A percentile compares a stretch with the other conserved stretches of the same genome.
phyloP scores from a whole-genome alignment of 305 asterid genomes.

The Lippia alba region DNA sequence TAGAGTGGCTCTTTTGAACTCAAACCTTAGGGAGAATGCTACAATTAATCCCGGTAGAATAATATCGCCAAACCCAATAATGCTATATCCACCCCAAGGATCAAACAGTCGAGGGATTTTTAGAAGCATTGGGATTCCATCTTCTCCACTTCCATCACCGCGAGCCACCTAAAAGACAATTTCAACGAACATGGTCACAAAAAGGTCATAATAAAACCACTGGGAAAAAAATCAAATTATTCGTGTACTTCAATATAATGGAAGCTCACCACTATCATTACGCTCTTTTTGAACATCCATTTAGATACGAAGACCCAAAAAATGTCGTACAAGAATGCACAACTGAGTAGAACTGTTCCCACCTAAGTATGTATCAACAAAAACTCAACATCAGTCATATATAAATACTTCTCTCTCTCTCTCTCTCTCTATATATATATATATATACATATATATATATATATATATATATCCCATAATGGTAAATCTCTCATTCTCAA shows the following conservation, averaged over 20 bases:
- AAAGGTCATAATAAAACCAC: neutral
- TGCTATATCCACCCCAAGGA: conserved; percentile 87
- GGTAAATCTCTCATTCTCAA: neutral
- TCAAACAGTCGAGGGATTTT: conserved; percentile 80
- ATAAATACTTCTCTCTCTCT: neutral
- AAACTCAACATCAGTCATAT: conserved; percentile 26
- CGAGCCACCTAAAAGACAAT: conserved; percentile 68
- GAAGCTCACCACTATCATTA: conserved; percentile 77
- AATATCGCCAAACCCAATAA: conserved; percentile 83
- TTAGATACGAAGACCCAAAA: conserved; percentile 83
- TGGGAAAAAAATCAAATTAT: neutral
- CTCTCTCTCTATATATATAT: no score
- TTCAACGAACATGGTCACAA: conserved; percentile 24
- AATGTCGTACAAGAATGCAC: conserved; percentile 85
- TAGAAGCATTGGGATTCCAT: conserved; percentile 79
- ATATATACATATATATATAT: no score
- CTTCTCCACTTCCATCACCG: conserved; percentile 83
- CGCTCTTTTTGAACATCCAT: conserved; percentile 75
- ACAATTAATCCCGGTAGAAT: conserved; percentile 74
- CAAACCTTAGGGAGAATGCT: conserved; percentile 73
- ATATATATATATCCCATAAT: no score
- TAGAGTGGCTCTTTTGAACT: neutral
- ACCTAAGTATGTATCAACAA: conserved; percentile 53
- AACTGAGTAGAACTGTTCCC: conserved; percentile 76
- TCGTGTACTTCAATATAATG: conserved; percentile 24